Evolutionary conservation across 768 basidiomycete species (phyloP), one percentile per base, ranked within the genome.

Genomic region (Lactarius sp.): DNA sequence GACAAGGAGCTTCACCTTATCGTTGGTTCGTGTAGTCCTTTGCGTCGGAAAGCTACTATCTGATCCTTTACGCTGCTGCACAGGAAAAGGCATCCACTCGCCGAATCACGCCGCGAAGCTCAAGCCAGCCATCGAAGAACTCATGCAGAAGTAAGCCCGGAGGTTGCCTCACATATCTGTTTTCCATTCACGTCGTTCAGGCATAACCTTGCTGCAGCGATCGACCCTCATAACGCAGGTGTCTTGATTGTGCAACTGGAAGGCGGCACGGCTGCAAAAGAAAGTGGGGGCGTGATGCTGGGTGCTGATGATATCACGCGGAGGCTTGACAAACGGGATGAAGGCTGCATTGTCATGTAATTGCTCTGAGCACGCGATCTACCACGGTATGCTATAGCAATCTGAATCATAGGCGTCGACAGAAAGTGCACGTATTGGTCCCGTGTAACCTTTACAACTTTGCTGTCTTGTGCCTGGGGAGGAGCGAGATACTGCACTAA

Each of bases 71-170:
- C 16, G 39, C 16, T 16, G 46, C 16, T 64, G 14, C 18, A 36
- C 65, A 90, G 90, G 90, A 16, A 96, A 94, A 75, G 94, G 94
- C 10, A 77, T 94, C 34, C 96, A 98, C 74, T 93, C 90, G 18
- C 75, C 79, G 33, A 81, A 82, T 3, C 86, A 87, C 52, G 79
- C 83, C 6, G 89, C 91, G 0, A 98, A 96, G 76, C 81, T 98
- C 70, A 94, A 89, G 71, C 96, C 95, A 37, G 95, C 94, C 6
- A 87, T 98, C 55, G 88, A 92, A 72, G 86, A 88, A 42, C 77
- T 96, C 55, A 90, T 96, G 84, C 77, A 80, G 68, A 92, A 88
- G 90, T 92, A 69, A 47, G 82, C 20, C 8, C 52, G 47, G 33
- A 5, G 20, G 37, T 54, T 36, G 18, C 42, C 36, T 10, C 20